Conservation (phyloP, 805 yeast genomes). For the Wickerhamiella qilinensis region DNA sequence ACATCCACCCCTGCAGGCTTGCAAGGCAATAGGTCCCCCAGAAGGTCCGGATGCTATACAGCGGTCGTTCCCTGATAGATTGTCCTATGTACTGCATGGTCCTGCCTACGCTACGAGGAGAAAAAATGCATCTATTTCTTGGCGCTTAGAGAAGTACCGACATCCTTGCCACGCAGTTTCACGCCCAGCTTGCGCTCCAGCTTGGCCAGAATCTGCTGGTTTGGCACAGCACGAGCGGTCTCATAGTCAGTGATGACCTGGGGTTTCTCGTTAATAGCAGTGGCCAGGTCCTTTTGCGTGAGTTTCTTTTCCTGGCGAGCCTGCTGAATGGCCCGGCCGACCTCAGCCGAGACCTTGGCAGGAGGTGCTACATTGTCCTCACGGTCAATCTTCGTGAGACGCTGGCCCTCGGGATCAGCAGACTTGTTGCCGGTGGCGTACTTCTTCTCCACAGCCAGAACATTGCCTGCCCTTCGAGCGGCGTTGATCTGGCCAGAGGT, state of each 20-base stretch:
- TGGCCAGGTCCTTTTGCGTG: conserved; percentile 94
- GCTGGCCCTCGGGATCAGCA: conserved; percentile 75
- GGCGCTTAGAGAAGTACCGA: conserved; percentile 67
- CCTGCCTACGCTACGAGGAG: too few species aligned
- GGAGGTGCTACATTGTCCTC: conserved; percentile 88
- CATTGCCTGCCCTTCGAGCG: conserved; percentile 84
- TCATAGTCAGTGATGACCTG: conserved; percentile 91
- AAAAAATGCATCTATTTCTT: too few species aligned
- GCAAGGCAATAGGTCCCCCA: too few species aligned
- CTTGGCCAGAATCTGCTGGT: conserved; percentile 85
- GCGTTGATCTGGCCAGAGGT: conserved; percentile 68
- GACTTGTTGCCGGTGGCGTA: conserved; percentile 53
- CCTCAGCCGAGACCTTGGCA: conserved; percentile 66
- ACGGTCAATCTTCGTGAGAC: conserved; percentile 84
- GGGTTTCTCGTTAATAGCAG: conserved; percentile 90
- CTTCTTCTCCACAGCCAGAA: conserved; percentile 85
- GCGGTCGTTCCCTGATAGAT: too few species aligned
- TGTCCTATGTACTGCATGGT: too few species aligned
- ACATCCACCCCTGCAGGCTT: too few species aligned
- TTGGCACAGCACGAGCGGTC: conserved; percentile 91
- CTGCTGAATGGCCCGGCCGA: conserved; percentile 73
- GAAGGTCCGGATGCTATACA: too few species aligned
- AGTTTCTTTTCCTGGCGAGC: conserved; percentile 78
- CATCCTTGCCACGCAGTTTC: conserved; percentile 87
- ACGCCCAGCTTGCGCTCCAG: conserved; percentile 88